phyloP scores from a whole-genome alignment of 176 grass and related monocot genomes.

The Musa itinerans region DNA sequence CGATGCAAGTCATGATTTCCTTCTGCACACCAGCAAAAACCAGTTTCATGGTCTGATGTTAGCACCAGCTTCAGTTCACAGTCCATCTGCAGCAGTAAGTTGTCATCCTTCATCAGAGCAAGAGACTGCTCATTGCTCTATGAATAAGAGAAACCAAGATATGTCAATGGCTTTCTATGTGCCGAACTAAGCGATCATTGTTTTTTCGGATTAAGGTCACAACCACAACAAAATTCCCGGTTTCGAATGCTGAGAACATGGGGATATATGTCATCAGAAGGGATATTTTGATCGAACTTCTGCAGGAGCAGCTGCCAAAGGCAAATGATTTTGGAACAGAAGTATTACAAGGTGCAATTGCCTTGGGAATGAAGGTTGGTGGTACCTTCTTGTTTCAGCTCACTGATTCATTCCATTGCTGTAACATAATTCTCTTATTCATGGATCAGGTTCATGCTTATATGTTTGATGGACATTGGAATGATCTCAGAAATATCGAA shows the following conservation, averaged over 20 bases:
- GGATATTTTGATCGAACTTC: slow-evolving; percentile 4
- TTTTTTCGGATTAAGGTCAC: neutral
- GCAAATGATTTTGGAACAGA: slow-evolving; percentile 20
- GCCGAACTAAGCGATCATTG: neutral
- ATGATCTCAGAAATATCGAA: slow-evolving; percentile 3
- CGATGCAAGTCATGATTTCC: slow-evolving; percentile 7
- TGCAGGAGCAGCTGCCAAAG: neutral
- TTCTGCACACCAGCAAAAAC: neutral
- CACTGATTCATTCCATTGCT: neutral
- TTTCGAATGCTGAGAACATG: slow-evolving; percentile 4
- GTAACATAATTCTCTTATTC: neutral
- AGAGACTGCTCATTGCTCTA: neutral
- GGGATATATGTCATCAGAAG: slow-evolving; percentile 22
- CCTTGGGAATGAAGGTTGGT: slow-evolving; percentile 20
- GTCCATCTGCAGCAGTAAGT: neutral
- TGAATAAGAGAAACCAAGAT: no score
- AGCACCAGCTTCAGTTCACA: neutral
- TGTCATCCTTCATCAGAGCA: neutral
- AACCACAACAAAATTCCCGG: neutral
- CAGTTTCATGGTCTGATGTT: neutral
- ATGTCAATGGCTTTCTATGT: neutral
- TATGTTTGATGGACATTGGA: slow-evolving; percentile 19
- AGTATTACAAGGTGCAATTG: slow-evolving; percentile 19
- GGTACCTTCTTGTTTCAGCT: neutral
- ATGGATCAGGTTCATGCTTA: slow-evolving; percentile 13